A percentile compares a stretch with the other conserved stretches of the same genome.
Conservation (phyloP, 176 grass and related monocot species). For the Oryza rufipogon region DNA sequence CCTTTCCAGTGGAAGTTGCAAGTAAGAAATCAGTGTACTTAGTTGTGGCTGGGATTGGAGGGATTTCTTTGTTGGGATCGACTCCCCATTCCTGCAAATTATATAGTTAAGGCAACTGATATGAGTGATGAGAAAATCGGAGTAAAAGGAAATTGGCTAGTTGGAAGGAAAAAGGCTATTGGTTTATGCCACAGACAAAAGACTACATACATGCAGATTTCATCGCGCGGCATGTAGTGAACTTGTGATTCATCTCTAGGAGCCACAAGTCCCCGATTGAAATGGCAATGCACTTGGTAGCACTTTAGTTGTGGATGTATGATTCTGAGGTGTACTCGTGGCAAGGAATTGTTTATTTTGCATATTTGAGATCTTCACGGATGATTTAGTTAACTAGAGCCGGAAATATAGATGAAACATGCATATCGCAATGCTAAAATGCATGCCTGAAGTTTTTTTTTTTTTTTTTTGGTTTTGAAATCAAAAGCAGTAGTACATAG, state of each 20-base stretch:
- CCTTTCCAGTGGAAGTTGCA: constrained; percentile 86
- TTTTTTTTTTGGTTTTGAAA: background rate
- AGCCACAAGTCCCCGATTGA: background rate
- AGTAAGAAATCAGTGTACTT: constrained; percentile 92
- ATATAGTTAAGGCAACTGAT: constrained; percentile 27
- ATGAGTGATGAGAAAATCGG: constrained; percentile 8
- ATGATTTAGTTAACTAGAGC: constrained; percentile 25
- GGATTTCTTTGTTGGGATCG: constrained; percentile 71
- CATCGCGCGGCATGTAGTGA: background rate
- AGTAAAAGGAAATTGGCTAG: constrained; percentile 13
- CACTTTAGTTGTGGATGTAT: constrained; percentile 14
- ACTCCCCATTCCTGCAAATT: constrained; percentile 88
- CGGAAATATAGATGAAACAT: background rate
- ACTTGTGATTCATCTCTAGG: constrained; percentile 23
- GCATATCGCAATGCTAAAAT: constrained; percentile 13
- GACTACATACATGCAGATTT: constrained; percentile 23
- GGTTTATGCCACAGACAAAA: constrained; percentile 20
- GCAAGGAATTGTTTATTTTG: background rate
- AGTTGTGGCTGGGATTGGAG: constrained; percentile 61
- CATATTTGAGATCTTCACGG: constrained; percentile 6
- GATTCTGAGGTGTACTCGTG: background rate
- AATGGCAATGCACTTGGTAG: background rate
- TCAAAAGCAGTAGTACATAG: background rate
- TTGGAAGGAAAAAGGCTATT: background rate
- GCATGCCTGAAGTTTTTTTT: background rate